Base-by-base conservation (phyloP, 495 filamentous ascomycete genomes). In the Penicillium arizonense region DNA sequence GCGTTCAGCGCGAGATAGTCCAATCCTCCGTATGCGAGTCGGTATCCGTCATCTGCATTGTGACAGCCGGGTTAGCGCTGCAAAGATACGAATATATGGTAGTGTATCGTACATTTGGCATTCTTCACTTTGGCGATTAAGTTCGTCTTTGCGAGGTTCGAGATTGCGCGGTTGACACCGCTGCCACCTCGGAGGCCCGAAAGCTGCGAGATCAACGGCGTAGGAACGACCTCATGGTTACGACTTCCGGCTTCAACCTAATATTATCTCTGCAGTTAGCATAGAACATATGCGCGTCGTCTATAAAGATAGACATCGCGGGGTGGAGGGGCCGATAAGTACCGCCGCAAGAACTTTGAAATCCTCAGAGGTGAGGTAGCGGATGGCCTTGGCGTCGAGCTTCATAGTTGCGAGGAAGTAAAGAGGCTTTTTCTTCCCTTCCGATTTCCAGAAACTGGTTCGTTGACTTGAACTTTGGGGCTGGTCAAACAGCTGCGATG, bases 161-260 rank as follows among this genome's bases (percentile, higher is more conserved):
- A 94, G 57, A 99, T 97, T 61, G 83, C 81, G 60, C 82, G 87
- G 70, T 91, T 87, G n/a, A 96, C 90, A 35, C 89, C 88, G 51
- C 85, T 87, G 57, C 88, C 88, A 56, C 89, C 87, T 41, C 88
- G 83, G 32, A 97, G 81, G 40, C 88, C 84, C 3, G 92, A 84
- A 14, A 97, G 78, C 64, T 91, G 85, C 42, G 84, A 82, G 47
- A 97, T 97, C 53, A 99, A 72, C 4, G 90, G 78, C 3, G 92
- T 96, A 2, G 94, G 94, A 14, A 99, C 91, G 34, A 97, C 78
- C 74, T 97, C 94, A 72, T 99, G 94, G 77, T 97, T 97, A 63
- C 87, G 91, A 72, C 87, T 91, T 63, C 92, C 95, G 64, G 85
- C 84, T 71, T 99, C 94, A 59, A 92, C 87, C 91, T 96, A 62